Percentiles rank a stretch among this genome's conserved stretches.
Conservation (phyloP, 768 basidiomycete genomes). For the Auricularia cornea region DNA sequence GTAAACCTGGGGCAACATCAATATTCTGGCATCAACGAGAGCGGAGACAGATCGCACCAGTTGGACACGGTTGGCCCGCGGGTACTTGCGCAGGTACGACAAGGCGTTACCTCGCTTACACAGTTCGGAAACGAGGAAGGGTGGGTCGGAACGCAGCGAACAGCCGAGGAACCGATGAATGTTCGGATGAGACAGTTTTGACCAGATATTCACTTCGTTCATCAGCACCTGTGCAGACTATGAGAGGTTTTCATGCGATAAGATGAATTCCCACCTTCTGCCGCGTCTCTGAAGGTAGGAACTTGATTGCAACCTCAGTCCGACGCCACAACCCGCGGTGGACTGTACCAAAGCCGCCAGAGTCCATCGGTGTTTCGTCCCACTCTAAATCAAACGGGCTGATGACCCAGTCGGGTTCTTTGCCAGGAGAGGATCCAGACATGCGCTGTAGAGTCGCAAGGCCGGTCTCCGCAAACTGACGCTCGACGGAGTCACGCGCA, state of each 20-base stretch:
- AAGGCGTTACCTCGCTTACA: constrained; percentile 61
- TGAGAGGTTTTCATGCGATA: no score
- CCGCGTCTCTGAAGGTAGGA: constrained; percentile 19
- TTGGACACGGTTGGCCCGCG: constrained; percentile 14
- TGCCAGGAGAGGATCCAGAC: neutral
- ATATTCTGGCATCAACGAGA: no score
- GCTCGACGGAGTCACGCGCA: neutral
- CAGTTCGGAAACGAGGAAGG: constrained; percentile 74
- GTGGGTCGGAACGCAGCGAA: constrained; percentile 56
- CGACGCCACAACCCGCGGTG: neutral
- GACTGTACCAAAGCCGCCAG: neutral
- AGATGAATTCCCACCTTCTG: no score
- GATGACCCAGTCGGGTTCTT: neutral
- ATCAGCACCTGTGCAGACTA: constrained; percentile 66
- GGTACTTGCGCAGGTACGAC: constrained; percentile 39
- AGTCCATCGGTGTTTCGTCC: neutral
- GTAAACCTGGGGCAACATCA: constrained; percentile 32
- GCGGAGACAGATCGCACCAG: no score
- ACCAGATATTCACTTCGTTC: constrained; percentile 66
- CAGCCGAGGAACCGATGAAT: constrained; percentile 71
- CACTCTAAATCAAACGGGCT: neutral
- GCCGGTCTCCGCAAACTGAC: neutral
- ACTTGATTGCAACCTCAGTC: constrained; percentile 56
- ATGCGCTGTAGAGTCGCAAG: neutral
- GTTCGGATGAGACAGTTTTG: constrained; percentile 43